Base-by-base conservation (phyloP, 2,329 filamentous ascomycete species). In the Alternaria gansuensis region DNA sequence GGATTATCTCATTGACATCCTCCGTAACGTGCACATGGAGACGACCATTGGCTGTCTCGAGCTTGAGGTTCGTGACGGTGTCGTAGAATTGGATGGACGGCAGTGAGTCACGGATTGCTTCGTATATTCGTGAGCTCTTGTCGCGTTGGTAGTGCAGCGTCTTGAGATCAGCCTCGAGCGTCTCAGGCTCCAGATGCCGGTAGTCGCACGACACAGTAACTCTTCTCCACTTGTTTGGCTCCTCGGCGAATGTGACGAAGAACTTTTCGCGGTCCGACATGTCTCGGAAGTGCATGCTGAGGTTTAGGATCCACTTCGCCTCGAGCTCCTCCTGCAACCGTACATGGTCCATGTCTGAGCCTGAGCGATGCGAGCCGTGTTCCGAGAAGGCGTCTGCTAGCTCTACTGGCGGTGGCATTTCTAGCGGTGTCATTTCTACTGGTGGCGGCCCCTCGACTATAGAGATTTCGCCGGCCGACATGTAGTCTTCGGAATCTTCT, bases 21-120 rank as follows among this genome's bases (percentile, higher is more conserved):
- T 99, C 94, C n/a, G 95, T 93, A 51, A 99, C 95, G 76, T 98
- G 95, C 6, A 99, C 93, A 78, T 98, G 93, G 24, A 99, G 83
- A 59, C 93, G 88, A 13, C 92, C 92, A 56, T 96, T 90, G 4
- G 87, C 89, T 0, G 95, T 99, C 76, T 97, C 88, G 17, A 99
- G 84, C 77, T 96, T 97, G 63, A 99, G 84, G 70, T 98, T 98
- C 17, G 95, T 98, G 58, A 98, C 94, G 0, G 93, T 97, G 55
- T 93, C 88, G 78, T 96, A 98, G 75, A 97, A 99, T 68, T 97
- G 90, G 51, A 99, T 98, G 58, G 96, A 92, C n/a, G 85, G 83
- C 2, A 99, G 84, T 21, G 93, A 97, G 63, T 97, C 93, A 28
- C 93, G 90, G 67, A 99, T 96, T 2, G 93, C 90, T 77, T 97